A percentile compares a stretch with the other conserved stretches of the same genome.
Evolutionary conservation across 2,329 filamentous ascomycete genomes (phyloP).

Genomic region (Arthrobotrys iridis): DNA sequence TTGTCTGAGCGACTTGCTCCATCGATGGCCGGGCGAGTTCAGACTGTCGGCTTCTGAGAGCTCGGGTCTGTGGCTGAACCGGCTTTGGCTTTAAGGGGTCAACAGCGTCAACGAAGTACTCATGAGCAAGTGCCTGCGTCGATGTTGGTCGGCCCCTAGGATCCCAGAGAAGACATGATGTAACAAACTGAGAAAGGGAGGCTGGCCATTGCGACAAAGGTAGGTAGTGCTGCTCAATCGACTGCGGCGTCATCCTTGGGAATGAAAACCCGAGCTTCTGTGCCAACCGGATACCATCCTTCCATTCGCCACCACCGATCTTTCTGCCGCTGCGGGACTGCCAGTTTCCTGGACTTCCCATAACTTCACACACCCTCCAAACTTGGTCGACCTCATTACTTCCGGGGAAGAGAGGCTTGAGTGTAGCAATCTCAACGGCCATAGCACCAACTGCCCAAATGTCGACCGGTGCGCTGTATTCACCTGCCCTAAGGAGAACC

Average conservation of each 20-base stretch:
- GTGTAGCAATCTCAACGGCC: constrained; percentile 95
- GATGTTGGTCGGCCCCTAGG: constrained; percentile 91
- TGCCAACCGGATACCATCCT: constrained; percentile 88
- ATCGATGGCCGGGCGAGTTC: constrained; percentile 75
- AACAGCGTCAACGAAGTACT: constrained; percentile 91
- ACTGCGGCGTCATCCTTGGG: constrained; percentile 71
- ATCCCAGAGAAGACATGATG: constrained; percentile 99
- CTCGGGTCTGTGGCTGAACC: constrained; percentile 75
- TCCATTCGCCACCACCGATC: constrained; percentile 96
- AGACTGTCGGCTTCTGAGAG: constrained; percentile 81
- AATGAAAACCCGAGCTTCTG: constrained; percentile 98
- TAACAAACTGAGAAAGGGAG: constrained; percentile 89
- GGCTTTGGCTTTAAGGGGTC: constrained; percentile 94
- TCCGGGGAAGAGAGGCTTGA: constrained; percentile 96
- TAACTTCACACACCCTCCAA: constrained; percentile 98
- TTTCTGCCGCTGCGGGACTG: constrained; percentile 88
- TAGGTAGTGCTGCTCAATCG: constrained; percentile 63
- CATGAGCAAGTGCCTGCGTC: constrained; percentile 90
- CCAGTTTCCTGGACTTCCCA: constrained; percentile 98
- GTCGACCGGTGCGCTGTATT: constrained; percentile 97
- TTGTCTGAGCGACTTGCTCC: constrained; percentile 67
- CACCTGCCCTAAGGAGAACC: constrained; percentile 88
- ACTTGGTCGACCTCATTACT: constrained; percentile 99
- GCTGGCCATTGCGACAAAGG: constrained; percentile 90
- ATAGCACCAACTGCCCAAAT: constrained; percentile 99